Evolutionary conservation across 768 basidiomycete species (phyloP).

Genomic region (Boletales sp.): DNA sequence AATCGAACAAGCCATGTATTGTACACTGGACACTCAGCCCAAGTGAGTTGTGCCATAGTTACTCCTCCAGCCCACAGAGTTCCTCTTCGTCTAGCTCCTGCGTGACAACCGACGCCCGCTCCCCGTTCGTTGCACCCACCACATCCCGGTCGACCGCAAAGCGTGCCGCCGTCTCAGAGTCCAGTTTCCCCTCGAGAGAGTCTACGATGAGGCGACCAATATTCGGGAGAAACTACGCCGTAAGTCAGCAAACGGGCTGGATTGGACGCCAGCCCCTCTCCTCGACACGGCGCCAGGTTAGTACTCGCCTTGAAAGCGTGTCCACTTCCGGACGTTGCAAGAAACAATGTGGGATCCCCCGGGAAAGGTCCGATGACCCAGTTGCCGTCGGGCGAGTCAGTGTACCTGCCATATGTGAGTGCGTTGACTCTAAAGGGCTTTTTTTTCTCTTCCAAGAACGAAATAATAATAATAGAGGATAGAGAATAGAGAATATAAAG

Average conservation of each 20-base stretch:
- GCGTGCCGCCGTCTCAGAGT: slow-evolving; percentile 46
- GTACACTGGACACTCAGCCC: no score
- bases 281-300: neutral
- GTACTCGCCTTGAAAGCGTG: slow-evolving; percentile 75
- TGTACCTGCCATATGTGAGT: slow-evolving; percentile 58
- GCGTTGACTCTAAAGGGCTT: no score
- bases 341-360: slow-evolving; percentile 52
- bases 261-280: neutral
- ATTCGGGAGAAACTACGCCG: slow-evolving; percentile 75
- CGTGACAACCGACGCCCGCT: slow-evolving; percentile 14
- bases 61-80: slow-evolving; percentile 48
- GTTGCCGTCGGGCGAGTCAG: slow-evolving; percentile 80
- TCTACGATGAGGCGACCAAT: slow-evolving; percentile 77
- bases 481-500: neutral
- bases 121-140: slow-evolving; percentile 15
- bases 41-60: no score
- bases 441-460: no score
- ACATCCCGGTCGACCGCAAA: slow-evolving; percentile 60
- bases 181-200: slow-evolving; percentile 61
- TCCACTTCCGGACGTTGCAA: slow-evolving; percentile 88
- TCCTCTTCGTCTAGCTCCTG: slow-evolving; percentile 43
- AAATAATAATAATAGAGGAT: no score
- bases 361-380: slow-evolving; percentile 85
- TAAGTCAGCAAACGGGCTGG: neutral
- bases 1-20: no score